Percentiles rank a stretch among this genome's conserved stretches.
Evolutionary conservation across 2,329 filamentous ascomycete genomes (phyloP).

Genomic region (Apiospora sp.): DNA sequence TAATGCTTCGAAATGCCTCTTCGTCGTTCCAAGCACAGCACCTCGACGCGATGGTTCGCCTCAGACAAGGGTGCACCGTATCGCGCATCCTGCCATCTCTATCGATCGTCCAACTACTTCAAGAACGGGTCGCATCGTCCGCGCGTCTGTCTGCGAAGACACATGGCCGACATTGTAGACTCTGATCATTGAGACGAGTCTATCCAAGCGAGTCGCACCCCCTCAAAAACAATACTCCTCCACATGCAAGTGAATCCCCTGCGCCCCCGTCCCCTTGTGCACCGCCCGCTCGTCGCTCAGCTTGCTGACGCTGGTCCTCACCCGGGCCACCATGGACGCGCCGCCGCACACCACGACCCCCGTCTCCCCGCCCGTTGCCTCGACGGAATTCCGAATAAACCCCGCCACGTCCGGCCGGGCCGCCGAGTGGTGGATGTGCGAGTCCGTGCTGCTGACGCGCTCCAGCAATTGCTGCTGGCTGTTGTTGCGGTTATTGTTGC

Average conservation of each 20-base stretch:
- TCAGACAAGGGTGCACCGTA: neutral
- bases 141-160: no score
- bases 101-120: neutral
- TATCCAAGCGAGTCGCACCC: neutral
- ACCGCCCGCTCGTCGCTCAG: conserved; percentile 69
- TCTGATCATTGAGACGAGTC: neutral
- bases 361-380: conserved; percentile 67
- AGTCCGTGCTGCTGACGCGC: conserved; percentile 42
- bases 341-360: conserved; percentile 68
- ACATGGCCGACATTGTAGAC: no score
- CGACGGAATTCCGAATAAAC: conserved; percentile 62
- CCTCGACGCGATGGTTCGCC: neutral
- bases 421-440: conserved; percentile 54
- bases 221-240: conserved; percentile 65
- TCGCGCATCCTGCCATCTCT: neutral
- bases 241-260: conserved; percentile 67
- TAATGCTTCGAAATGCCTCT: neutral
- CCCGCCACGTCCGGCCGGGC: conserved; percentile 58
- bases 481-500: conserved; percentile 28
- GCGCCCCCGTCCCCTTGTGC: conserved; percentile 70
- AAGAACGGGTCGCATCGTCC: neutral
- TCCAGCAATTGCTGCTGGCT: neutral
- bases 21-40: neutral
- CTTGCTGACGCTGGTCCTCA: conserved; percentile 62
- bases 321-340: conserved; percentile 59